phyloP scores from a whole-genome alignment of 192 early-diverging fungal species.

The Coemansia sp. region DNA sequence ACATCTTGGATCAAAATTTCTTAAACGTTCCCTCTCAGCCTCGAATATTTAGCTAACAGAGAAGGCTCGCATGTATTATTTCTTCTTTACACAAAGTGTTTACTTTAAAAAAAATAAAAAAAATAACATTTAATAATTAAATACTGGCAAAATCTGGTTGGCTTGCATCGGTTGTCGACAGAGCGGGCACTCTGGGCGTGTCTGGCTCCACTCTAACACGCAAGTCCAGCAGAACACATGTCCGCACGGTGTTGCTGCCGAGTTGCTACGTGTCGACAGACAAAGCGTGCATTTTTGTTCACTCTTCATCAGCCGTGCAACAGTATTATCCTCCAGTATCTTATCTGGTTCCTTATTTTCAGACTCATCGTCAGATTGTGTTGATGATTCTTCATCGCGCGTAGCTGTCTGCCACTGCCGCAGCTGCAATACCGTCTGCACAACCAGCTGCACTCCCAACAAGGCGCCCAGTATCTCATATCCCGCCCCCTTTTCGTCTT shows the following conservation, averaged over 20 bases:
- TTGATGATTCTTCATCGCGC: slow-evolving; percentile 22
- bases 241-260: slow-evolving; percentile 88
- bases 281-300: slow-evolving; percentile 84
- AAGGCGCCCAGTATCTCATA: slow-evolving; percentile 87
- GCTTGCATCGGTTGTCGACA: slow-evolving; percentile 78
- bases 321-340: slow-evolving; percentile 14
- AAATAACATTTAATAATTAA: slow-evolving; percentile 65
- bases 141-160: slow-evolving; percentile 74
- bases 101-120: slow-evolving; percentile 1
- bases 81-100: background rate
- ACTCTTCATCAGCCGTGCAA: slow-evolving; percentile 46
- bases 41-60: background rate
- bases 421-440: slow-evolving; percentile 58
- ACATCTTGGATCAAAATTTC: slow-evolving; percentile 30
- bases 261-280: slow-evolving; percentile 67
- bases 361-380: slow-evolving; percentile 1
- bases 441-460: slow-evolving; percentile 69
- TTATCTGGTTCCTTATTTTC: background rate
- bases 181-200: slow-evolving; percentile 90
- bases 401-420: slow-evolving; percentile 14
- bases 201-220: slow-evolving; percentile 88
- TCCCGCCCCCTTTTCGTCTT: slow-evolving; percentile 68
- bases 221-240: slow-evolving; percentile 97
- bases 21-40: slow-evolving; percentile 12
- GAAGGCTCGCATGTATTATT: background rate